These are phyloP conservation scores for Dipteronia sinensis DNA, from an alignment of 345 rosid genomes.

Conservation along the genomic window DNA sequence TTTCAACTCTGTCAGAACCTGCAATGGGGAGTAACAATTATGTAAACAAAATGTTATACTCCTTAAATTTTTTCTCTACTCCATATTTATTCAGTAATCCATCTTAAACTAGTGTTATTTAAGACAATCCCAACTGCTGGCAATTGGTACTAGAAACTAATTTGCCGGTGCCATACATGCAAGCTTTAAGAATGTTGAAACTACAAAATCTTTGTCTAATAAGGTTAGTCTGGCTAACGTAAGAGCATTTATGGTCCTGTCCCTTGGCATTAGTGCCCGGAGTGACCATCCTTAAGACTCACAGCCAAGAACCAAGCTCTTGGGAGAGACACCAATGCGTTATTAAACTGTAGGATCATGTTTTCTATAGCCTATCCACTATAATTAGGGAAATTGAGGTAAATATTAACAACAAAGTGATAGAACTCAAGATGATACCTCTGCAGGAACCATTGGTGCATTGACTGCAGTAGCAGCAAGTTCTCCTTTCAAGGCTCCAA, in stretches of 20 bases:
- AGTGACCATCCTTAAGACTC: not conserved
- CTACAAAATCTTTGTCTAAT: not conserved
- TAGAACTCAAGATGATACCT: slow-evolving; percentile 42
- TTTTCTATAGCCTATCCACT: not conserved
- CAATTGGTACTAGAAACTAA: not conserved
- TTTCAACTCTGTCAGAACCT: slow-evolving; percentile 85
- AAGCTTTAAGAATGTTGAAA: no score
- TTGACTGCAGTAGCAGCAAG: slow-evolving; percentile 93
- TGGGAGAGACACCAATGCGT: not conserved
- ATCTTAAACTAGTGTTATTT: not conserved
- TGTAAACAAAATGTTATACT: not conserved
- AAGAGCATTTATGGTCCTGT: not conserved
- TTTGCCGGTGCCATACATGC: not conserved
- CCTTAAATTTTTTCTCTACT: not conserved
- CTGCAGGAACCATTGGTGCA: slow-evolving; percentile 96
- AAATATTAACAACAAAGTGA: not conserved
- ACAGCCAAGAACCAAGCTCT: not conserved
- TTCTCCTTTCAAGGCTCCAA: slow-evolving; percentile 87
- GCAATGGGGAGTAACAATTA: slow-evolving; percentile 14
- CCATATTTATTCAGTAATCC: not conserved
- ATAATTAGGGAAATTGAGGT: not conserved
- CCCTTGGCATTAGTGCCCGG: not conserved
- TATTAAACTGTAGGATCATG: not conserved
- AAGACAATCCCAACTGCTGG: not conserved
- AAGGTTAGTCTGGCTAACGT: not conserved